Percentiles rank a stretch among this genome's conserved stretches.
Evolutionary conservation across 1,284 basidiomycete genomes (phyloP).

Genomic region (Melampsora americana): DNA sequence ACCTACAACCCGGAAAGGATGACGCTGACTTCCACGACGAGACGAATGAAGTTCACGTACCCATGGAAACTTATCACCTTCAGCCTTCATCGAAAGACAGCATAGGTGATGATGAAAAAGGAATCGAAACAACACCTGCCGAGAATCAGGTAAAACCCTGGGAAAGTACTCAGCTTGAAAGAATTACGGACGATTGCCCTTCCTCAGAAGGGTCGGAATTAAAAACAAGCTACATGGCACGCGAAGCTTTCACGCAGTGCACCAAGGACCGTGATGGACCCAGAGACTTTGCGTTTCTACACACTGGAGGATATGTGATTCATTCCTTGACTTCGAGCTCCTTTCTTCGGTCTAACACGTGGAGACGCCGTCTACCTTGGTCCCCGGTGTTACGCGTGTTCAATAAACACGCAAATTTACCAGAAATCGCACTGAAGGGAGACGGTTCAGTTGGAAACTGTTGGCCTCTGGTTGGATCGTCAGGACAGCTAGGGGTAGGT

Average conservation of each 20-base stretch:
- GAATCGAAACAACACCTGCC: too few species aligned
- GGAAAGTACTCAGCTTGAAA: too few species aligned
- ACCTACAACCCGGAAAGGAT: too few species aligned
- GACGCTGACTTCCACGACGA: too few species aligned
- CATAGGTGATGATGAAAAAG: too few species aligned
- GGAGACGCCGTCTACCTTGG: slow-evolving; percentile 45
- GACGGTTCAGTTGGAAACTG: slow-evolving; percentile 77
- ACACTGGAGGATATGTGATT: slow-evolving; percentile 74
- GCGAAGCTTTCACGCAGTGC: slow-evolving; percentile 61
- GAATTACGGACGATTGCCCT: too few species aligned
- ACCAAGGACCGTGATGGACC: slow-evolving; percentile 73
- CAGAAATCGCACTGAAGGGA: slow-evolving; percentile 78
- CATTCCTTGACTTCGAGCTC: slow-evolving; percentile 76
- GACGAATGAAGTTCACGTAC: too few species aligned
- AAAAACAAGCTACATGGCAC: too few species aligned
- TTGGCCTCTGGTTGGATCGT: slow-evolving; percentile 79
- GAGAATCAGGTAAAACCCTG: too few species aligned
- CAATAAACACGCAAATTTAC: slow-evolving; percentile 61
- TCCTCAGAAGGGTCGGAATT: too few species aligned
- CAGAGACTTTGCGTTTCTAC: slow-evolving; percentile 79
- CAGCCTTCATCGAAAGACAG: too few species aligned
- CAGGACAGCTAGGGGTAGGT: slow-evolving; percentile 76
- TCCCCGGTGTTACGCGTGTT: slow-evolving; percentile 57
- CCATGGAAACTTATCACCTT: too few species aligned
- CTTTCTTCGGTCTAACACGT: slow-evolving; percentile 62